Conservation (phyloP, 805 yeast genomes). For the Kodamaea nitidulidarum region DNA sequence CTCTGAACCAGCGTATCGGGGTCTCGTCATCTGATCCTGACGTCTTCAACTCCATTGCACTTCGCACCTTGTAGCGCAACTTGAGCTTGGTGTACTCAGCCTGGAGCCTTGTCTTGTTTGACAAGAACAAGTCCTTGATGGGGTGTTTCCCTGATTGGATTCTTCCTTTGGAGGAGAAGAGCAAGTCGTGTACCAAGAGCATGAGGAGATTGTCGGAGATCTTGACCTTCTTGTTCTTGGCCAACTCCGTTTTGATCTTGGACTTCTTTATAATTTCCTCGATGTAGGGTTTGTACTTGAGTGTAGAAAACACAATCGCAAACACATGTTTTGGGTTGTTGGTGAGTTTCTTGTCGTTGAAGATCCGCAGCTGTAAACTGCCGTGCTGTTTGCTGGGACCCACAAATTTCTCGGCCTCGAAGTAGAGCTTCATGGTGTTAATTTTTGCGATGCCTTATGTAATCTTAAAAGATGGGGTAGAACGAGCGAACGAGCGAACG, state of each 20-base stretch:
- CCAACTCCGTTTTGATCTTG: conserved; percentile 43
- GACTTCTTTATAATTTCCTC: conserved; percentile 61
- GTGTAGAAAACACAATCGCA: conserved; percentile 77
- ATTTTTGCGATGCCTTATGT: neutral
- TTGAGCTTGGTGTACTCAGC: conserved; percentile 81
- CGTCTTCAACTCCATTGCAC: conserved; percentile 45
- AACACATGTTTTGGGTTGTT: conserved; percentile 77
- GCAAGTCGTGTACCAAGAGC: conserved; percentile 74
- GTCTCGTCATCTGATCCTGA: conserved; percentile 54
- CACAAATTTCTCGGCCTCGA: conserved; percentile 40
- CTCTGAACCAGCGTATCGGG: conserved; percentile 77
- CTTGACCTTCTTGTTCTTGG: conserved; percentile 26
- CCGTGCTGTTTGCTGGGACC: conserved; percentile 24
- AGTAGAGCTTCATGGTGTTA: conserved; percentile 36
- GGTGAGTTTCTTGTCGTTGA: conserved; percentile 27
- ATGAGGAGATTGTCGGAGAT: conserved; percentile 52
- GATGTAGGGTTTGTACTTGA: conserved; percentile 66
- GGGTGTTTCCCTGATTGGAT: conserved; percentile 88
- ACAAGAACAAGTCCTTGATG: conserved; percentile 73
- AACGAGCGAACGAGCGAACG: too few species aligned
- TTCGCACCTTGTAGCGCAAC: conserved; percentile 61
- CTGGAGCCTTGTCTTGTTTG: conserved; percentile 73
- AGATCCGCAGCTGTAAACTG: conserved; percentile 36
- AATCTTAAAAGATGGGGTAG: too few species aligned
- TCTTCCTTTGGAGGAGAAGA: conserved; percentile 71